Evolutionary conservation across 352 stramenopile species (phyloP).

Genomic region (Aphanomyces stellatus): DNA sequence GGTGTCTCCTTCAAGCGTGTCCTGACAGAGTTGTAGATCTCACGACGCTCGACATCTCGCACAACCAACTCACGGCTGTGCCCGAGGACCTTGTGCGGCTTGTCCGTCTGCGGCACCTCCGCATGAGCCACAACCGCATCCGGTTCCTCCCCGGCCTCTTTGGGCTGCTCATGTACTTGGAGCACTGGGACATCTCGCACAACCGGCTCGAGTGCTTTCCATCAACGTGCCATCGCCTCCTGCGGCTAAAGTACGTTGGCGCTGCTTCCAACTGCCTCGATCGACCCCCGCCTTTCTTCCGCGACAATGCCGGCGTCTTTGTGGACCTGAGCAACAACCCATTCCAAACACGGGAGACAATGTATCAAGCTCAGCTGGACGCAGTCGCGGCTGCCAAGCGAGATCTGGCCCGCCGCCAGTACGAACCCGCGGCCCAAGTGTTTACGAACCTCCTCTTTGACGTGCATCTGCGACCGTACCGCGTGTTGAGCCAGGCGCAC

Average conservation of each 20-base stretch:
- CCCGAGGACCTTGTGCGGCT: constrained; percentile 36
- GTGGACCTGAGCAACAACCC: constrained; percentile 61
- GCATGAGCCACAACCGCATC: constrained; percentile 37
- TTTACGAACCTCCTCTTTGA: constrained; percentile 2
- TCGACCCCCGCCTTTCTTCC: constrained; percentile 25
- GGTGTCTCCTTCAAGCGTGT: neutral
- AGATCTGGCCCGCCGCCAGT: neutral
- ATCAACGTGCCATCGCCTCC: constrained; percentile 38
- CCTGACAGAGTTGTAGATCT: constrained; percentile 34
- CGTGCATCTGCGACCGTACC: neutral
- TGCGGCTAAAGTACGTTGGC: constrained; percentile 30
- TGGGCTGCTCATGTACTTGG: constrained; percentile 30
- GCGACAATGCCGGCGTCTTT: constrained; percentile 25
- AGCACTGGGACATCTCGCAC: constrained; percentile 35
- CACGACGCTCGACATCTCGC: constrained; percentile 34
- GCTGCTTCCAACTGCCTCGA: constrained; percentile 42
- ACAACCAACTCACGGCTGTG: constrained; percentile 34
- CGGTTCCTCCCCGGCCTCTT: constrained; percentile 34
- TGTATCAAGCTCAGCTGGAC: neutral
- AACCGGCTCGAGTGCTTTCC: constrained; percentile 41
- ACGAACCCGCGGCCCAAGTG: neutral
- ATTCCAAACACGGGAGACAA: constrained; percentile 25
- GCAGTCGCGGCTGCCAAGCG: neutral
- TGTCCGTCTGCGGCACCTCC: constrained; percentile 29
- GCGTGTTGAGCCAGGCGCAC: neutral